Percentiles rank a stretch among this genome's conserved stretches.
Evolutionary conservation across 2,329 filamentous ascomycete species (phyloP).

Genomic region (Penicillium concentricum): DNA sequence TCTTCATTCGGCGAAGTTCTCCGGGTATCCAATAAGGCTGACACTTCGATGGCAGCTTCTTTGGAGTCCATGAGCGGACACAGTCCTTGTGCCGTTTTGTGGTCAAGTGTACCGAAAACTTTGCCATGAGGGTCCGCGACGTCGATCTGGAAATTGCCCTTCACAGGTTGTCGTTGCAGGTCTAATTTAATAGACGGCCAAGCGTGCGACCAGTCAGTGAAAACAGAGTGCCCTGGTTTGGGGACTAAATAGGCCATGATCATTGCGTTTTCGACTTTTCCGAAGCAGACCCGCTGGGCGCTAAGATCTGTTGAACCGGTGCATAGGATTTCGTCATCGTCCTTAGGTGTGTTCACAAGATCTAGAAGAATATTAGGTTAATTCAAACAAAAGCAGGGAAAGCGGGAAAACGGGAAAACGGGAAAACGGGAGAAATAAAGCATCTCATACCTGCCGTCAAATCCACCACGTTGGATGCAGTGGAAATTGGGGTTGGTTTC

Average conservation of each 20-base stretch:
- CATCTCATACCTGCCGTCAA: slow-evolving; percentile 39
- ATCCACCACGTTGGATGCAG: slow-evolving; percentile 53
- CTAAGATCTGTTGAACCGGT: slow-evolving; percentile 58
- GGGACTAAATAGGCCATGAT: slow-evolving; percentile 69
- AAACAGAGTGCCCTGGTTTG: slow-evolving; percentile 62
- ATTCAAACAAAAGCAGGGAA: background rate
- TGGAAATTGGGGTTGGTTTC: slow-evolving; percentile 39
- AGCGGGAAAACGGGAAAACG: too few relatives aligned
- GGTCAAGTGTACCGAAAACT: slow-evolving; percentile 75
- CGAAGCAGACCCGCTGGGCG: slow-evolving; percentile 76
- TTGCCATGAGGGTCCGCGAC: slow-evolving; percentile 70
- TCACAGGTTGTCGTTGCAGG: slow-evolving; percentile 59
- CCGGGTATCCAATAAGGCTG: slow-evolving; percentile 68
- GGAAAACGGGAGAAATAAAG: background rate
- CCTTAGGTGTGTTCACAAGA: slow-evolving; percentile 20
- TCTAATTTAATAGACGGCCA: slow-evolving; percentile 76
- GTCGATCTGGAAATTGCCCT: slow-evolving; percentile 60
- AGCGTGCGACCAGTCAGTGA: slow-evolving; percentile 51
- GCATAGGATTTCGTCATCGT: slow-evolving; percentile 41
- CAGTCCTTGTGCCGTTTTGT: slow-evolving; percentile 64
- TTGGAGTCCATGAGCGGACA: slow-evolving; percentile 70
- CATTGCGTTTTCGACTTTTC: slow-evolving; percentile 67
- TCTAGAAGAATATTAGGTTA: slow-evolving; percentile 26
- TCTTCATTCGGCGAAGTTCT: slow-evolving; percentile 63
- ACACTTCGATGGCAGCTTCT: slow-evolving; percentile 65